Conservation (phyloP, 169 alveolate genomes). For the Neospora caninum region DNA sequence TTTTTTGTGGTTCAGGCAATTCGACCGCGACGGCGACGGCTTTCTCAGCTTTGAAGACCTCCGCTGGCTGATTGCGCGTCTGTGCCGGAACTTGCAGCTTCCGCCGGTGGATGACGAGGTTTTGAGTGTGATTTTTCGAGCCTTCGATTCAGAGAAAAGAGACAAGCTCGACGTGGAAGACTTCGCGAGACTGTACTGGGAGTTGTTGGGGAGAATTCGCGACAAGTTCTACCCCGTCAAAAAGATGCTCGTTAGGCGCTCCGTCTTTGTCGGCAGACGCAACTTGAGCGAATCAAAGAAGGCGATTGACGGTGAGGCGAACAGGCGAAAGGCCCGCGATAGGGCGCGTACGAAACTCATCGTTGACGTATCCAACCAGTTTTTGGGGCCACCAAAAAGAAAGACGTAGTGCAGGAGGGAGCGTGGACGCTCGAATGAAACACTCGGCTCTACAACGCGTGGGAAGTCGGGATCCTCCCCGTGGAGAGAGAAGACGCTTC, state of each 20-base stretch:
- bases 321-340: background rate
- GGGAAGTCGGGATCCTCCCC: no score
- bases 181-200: constrained; percentile 71
- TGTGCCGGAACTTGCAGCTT: constrained; percentile 71
- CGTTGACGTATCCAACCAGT: no score
- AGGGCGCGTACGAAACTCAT: no score
- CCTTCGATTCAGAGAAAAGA: constrained; percentile 38
- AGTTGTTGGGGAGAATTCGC: constrained; percentile 71
- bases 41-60: constrained; percentile 56
- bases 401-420: no score
- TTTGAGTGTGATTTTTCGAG: constrained; percentile 17
- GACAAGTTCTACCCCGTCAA: constrained; percentile 75
- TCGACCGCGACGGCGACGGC: constrained; percentile 64
- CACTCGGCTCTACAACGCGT: no score
- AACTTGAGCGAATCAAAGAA: constrained; percentile 13
- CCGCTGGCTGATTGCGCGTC: constrained; percentile 62
- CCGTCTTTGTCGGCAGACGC: constrained; percentile 72
- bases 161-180: constrained; percentile 69
- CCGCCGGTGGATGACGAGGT: constrained; percentile 74
- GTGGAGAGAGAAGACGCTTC: no score
- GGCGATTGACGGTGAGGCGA: constrained; percentile 33
- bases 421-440: no score
- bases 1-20: constrained; percentile 52
- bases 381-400: no score
- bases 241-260: constrained; percentile 68